Evolutionary conservation across 805 yeast genomes (phyloP).

Genomic region (Saccharomycopsis sp.): DNA sequence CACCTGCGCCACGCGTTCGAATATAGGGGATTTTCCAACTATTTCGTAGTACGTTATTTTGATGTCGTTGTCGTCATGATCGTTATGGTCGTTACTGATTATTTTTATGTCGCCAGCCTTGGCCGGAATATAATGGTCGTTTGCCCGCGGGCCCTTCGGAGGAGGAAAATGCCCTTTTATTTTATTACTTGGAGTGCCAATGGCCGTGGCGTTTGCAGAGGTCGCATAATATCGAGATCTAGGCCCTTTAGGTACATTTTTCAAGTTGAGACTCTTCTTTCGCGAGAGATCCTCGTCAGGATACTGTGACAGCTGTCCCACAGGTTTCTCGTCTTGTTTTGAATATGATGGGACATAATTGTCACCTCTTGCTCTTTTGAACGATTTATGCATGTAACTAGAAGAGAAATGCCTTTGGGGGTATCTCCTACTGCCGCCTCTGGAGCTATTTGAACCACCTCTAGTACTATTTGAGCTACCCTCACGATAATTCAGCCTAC

Average conservation of each 20-base stretch:
- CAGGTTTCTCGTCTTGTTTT: neutral
- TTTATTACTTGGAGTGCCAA: neutral
- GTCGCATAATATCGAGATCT: constrained; percentile 3
- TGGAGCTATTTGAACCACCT: neutral
- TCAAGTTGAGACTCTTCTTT: constrained; percentile 7
- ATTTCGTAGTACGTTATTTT: neutral
- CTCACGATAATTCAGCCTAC: neutral
- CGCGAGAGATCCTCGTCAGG: neutral
- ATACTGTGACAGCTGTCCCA: neutral
- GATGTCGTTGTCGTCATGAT: neutral
- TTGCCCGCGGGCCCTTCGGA: neutral
- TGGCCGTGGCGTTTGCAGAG: neutral
- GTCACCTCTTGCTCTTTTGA: constrained; percentile 4
- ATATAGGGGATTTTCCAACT: constrained; percentile 28
- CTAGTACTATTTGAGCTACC: neutral
- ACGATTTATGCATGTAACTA: constrained; percentile 3
- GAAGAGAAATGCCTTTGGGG: constrained; percentile 8
- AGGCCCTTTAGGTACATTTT: constrained; percentile 21
- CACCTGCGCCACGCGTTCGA: constrained; percentile 75
- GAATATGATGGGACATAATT: neutral
- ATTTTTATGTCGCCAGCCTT: neutral
- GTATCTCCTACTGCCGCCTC: neutral
- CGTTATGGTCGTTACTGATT: neutral
- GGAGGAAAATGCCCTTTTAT: neutral
- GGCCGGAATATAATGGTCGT: neutral